phyloP scores from a whole-genome alignment of 164 flowering plant genomes.

The Vitis vinifera region ASM3070453v1 NC_081809.1:7444001-7444500 shows the following conservation, averaged over 20 bases:
- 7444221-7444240: slow-evolving; percentile 9
- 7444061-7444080: neutral
- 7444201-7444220: slow-evolving; percentile 4
- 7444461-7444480: too few relatives aligned
- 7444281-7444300: neutral
- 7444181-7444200: neutral
- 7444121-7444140: neutral
- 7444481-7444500: too few relatives aligned
- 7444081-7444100: slow-evolving; percentile 11
- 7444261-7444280: neutral
- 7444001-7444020: too few relatives aligned
- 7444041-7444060: neutral
- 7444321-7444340: neutral
- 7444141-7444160: neutral
- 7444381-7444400: too few relatives aligned
- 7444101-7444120: neutral
- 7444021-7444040: too few relatives aligned
- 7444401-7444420: too few relatives aligned
- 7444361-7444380: too few relatives aligned
- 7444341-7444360: too few relatives aligned
- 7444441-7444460: too few relatives aligned
- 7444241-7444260: neutral
- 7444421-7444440: too few relatives aligned
- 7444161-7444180: slow-evolving; percentile 1
- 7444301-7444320: neutral